Evolutionary conservation across 73 alveolate genomes (phyloP), one percentile per base, ranked within the genome.

Genomic region (Stentor coeruleus): DNA sequence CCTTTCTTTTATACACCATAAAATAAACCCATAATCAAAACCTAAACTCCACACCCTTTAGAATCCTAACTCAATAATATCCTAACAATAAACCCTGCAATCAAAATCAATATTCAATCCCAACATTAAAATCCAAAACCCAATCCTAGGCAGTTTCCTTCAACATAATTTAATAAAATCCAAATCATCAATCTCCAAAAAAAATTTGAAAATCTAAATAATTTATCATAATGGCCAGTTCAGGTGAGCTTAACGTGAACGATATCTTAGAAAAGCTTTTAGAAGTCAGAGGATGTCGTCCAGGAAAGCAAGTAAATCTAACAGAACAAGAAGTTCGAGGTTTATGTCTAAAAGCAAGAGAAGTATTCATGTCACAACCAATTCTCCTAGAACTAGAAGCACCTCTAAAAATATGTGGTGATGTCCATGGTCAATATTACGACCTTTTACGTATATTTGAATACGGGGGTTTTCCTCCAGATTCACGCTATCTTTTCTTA

Each of bases 201-300:
- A n/a, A n/a, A n/a, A n/a, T n/a, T n/a, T n/a, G n/a, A n/a, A n/a
- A n/a, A n/a, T n/a, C n/a, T n/a, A 14, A 59, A 59, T 3, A 59
- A 3, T 4, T 14, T 30, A 59, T 59, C n/a, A 59, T 15, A 59
- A 59, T 59, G 3, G 3, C 39, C 57, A 81, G 91, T 86, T 74
- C 37, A 38, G 55, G 37, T 81, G 86, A 88, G 38, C 26, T 88
- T 36, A 93, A 91, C 77, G 92, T 92, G 37, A 95, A 92, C 66
- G 89, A 76, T 49, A 84, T 90, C 80, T 87, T 92, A 26, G 89
- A 85, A 81, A 92, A 88, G 76, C 89, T 92, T 31, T 79, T 92
- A 31, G 90, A 89, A 90, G 97, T 92, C 58, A 92, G 92, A 92
- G 95, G 94, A n/a, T n/a, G 86, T 84, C 83, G 91, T 39, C 98